Conservation (phyloP, 2,329 filamentous ascomycete genomes). For the Ilyonectria destructans region DNA sequence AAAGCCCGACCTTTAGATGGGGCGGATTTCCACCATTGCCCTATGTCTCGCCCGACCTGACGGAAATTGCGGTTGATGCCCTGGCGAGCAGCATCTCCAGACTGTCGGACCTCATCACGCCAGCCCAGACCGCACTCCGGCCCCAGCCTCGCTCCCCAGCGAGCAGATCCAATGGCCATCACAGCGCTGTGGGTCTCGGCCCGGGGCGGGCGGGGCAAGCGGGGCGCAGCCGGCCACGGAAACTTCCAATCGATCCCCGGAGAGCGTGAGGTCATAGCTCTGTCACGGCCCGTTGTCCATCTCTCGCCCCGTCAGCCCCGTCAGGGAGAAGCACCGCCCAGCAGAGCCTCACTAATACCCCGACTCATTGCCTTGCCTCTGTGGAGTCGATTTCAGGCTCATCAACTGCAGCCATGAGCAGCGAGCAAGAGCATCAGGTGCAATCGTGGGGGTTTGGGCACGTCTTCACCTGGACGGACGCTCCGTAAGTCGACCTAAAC, state of each 20-base stretch:
- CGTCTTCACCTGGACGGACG: slow-evolving; percentile 82
- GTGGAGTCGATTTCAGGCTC: neutral
- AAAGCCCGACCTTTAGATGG: neutral
- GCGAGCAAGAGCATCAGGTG: slow-evolving; percentile 63
- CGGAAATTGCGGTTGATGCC: neutral
- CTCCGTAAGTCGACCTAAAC: slow-evolving; percentile 68
- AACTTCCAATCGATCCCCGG: neutral
- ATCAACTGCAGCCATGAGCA: slow-evolving; percentile 10
- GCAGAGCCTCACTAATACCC: slow-evolving; percentile 24
- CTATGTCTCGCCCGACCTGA: neutral
- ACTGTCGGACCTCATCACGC: neutral
- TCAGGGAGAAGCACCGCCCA: slow-evolving; percentile 14
- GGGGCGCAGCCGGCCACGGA: slow-evolving; percentile 38
- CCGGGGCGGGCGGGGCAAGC: slow-evolving; percentile 36
- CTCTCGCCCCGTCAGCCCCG: neutral
- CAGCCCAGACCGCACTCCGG: neutral
- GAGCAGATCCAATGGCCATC: neutral
- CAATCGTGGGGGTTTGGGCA: slow-evolving; percentile 78
- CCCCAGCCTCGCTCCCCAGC: neutral
- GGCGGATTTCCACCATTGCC: neutral
- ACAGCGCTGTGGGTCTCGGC: slow-evolving; percentile 22
- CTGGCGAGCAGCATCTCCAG: neutral
- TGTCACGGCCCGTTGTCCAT: slow-evolving; percentile 4
- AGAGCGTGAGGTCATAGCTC: slow-evolving; percentile 42
- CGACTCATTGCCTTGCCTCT: neutral